Evolutionary conservation across 2,329 filamentous ascomycete species (phyloP), one percentile per base, ranked within the genome.

Genomic region (Rutstroemia sp.): DNA sequence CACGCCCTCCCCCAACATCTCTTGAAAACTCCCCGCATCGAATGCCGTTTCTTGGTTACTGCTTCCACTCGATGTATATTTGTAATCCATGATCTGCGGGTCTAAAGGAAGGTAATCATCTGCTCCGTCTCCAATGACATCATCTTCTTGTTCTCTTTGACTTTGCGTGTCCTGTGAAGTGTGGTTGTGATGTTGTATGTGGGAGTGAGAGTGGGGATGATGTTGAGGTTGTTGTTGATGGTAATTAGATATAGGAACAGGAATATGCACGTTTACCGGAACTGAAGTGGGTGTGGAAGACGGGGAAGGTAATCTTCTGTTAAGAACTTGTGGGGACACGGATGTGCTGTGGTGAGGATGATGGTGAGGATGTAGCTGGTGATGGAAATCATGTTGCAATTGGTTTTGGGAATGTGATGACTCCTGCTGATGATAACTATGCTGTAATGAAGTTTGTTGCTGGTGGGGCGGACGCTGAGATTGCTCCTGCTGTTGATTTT

Each of bases 21-120:
- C 59, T 16, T 65, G 64, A 25, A 67, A 66, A 34, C 30, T 34
- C 2, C 30, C 30, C 9, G 10, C 30, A 12, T 34, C 30, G 3
- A 60, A 63, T 48, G 65, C 61, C 9, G 55, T 42, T 14, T 57
- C 57, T 6, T 52, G 38, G 30, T 58, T 54, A 54, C 58, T 48
- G 42, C 61, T 55, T 25, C 23, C 44, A n/a, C 21, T 25, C 16
- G 52, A 38, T 23, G 39, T 21, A 19, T 56, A 48, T 12, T 48
- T 56, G 19, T 77, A 75, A 61, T 77, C 73, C 75, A 84, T 83
- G 48, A 85, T 81, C 39, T 81, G 80, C 2, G 82, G 81, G 58
- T 86, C 82, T 16, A 44, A 74, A 2, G 81, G 80, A 68, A 84
- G 73, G 44, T 78, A 69, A 21, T 64, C 61, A 21, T 62, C 52